Percentiles rank a stretch among this genome's conserved stretches.
Evolutionary conservation across 306 rosid genomes (phyloP).

Genomic region (Arachis stenosperma): DNA sequence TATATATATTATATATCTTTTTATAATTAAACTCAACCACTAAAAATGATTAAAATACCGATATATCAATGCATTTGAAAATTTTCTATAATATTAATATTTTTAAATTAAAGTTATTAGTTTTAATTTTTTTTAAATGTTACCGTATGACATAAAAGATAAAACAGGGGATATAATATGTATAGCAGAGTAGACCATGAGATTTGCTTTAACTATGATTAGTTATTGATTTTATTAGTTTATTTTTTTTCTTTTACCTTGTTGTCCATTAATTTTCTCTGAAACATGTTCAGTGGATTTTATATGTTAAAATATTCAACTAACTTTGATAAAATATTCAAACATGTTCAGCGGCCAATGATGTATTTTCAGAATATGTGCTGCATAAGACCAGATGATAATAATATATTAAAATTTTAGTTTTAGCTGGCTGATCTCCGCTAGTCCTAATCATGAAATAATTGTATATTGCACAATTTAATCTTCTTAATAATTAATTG

Average conservation of each 20-base stretch:
- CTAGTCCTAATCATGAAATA: conserved; percentile 15
- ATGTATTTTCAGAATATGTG: not conserved
- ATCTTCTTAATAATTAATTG: conserved; percentile 5
- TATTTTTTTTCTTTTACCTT: not conserved
- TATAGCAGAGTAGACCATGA: not conserved
- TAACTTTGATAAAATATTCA: not conserved
- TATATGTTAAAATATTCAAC: not conserved
- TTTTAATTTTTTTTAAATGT: not conserved
- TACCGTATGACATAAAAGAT: not conserved
- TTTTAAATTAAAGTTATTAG: too few species aligned
- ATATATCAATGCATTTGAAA: too few species aligned
- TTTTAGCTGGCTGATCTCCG: conserved; percentile 3
- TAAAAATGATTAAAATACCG: too few species aligned
- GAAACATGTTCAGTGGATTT: conserved; percentile 18
- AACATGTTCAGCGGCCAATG: not conserved
- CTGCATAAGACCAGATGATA: not conserved
- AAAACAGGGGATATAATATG: not conserved
- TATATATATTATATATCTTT: too few species aligned
- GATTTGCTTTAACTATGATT: not conserved
- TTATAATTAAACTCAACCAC: too few species aligned
- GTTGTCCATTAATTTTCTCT: not conserved
- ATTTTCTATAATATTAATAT: too few species aligned
- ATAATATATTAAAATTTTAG: not conserved
- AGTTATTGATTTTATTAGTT: not conserved
- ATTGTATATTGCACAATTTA: not conserved